These are phyloP conservation scores for Phytophthora sansomeana DNA, from an alignment of 352 stramenopile species.

Conservation along the genomic window DNA sequence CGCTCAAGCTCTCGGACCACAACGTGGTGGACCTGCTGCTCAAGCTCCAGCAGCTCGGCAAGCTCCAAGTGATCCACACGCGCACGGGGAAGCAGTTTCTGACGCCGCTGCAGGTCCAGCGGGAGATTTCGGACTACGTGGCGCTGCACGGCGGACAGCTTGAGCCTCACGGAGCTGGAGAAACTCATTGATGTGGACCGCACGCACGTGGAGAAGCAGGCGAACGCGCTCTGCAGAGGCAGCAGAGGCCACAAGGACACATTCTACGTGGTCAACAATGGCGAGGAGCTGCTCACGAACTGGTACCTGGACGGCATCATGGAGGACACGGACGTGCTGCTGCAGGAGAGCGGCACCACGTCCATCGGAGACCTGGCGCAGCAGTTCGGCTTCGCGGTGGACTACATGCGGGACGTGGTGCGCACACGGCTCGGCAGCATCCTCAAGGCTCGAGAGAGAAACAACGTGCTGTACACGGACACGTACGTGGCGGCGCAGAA, in stretches of 20 bases:
- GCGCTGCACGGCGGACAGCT: constrained; percentile 66
- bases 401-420: constrained; percentile 86
- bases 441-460: constrained; percentile 65
- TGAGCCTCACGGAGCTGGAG: constrained; percentile 74
- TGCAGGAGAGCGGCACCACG: constrained; percentile 76
- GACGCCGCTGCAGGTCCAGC: constrained; percentile 73
- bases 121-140: constrained; percentile 80
- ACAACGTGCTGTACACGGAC: constrained; percentile 82
- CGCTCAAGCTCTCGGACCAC: constrained; percentile 84
- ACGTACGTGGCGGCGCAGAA: constrained; percentile 75
- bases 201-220: constrained; percentile 71
- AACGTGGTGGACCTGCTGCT: constrained; percentile 83
- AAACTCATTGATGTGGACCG: constrained; percentile 78
- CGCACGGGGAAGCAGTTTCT: constrained; percentile 84
- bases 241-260: constrained; percentile 40
- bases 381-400: constrained; percentile 84
- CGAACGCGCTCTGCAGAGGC: constrained; percentile 49
- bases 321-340: constrained; percentile 77
- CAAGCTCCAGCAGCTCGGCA: constrained; percentile 78
- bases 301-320: constrained; percentile 89
- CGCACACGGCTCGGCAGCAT: constrained; percentile 62
- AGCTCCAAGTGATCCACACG: constrained; percentile 85
- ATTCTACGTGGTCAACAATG: constrained; percentile 74
- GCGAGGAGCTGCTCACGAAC: constrained; percentile 82
- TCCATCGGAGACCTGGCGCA: constrained; percentile 78